These are phyloP conservation scores for Funneliformis mosseae DNA, from an alignment of 192 early-diverging fungal genomes.

Conservation along the genomic window DNA sequence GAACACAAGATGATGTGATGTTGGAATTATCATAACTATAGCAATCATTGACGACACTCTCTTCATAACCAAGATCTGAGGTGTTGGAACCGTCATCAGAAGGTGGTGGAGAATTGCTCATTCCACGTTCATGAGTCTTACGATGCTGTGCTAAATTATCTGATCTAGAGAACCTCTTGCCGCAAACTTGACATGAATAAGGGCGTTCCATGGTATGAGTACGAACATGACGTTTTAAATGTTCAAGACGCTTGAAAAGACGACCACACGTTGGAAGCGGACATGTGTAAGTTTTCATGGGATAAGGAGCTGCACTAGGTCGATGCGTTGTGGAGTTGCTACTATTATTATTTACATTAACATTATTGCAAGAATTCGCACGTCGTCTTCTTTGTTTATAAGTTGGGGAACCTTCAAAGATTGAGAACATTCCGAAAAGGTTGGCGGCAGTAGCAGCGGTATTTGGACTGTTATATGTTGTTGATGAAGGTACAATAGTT, in stretches of 20 bases:
- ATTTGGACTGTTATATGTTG: conserved; percentile 29
- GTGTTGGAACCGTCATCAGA: conserved; percentile 25
- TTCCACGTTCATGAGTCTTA: conserved; percentile 53
- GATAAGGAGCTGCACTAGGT: conserved; percentile 30
- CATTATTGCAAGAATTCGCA: conserved; percentile 48
- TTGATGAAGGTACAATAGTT: conserved; percentile 35
- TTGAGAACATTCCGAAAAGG: conserved; percentile 58
- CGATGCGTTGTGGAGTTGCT: conserved; percentile 29
- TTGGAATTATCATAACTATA: conserved; percentile 20
- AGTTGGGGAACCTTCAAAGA: conserved; percentile 71
- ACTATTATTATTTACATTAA: conserved; percentile 30
- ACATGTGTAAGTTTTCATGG: conserved; percentile 51
- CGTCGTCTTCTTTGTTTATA: conserved; percentile 73
- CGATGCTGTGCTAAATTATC: conserved; percentile 63
- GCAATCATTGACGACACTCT: conserved; percentile 23
- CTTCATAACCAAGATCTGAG: conserved; percentile 32
- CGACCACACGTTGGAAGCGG: conserved; percentile 54
- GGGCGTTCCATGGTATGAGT: conserved; percentile 64
- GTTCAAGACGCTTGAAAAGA: conserved; percentile 60
- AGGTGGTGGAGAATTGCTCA: conserved; percentile 30
- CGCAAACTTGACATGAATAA: conserved; percentile 55
- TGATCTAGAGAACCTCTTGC: conserved; percentile 58
- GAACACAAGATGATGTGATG: conserved; percentile 11
- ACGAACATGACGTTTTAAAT: conserved; percentile 59
- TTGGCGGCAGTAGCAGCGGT: conserved; percentile 41